A percentile compares a stretch with the other conserved stretches of the same genome.
Evolutionary conservation across 768 basidiomycete species (phyloP).

Genomic region (Rhodotorula kratochvilovae): DNA sequence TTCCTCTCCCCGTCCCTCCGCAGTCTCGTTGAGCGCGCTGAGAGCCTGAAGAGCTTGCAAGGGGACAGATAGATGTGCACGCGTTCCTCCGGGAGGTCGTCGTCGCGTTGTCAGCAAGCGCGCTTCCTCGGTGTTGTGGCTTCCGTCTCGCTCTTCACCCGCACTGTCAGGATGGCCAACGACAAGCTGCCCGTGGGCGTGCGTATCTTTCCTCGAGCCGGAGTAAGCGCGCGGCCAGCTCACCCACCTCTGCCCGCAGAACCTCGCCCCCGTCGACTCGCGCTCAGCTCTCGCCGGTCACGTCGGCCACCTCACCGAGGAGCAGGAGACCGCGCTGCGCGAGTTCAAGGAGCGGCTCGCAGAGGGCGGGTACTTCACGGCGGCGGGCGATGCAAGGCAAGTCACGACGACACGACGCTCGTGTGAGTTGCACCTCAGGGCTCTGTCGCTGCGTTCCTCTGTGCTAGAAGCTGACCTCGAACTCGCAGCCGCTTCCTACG

Average conservation of each 20-base stretch:
- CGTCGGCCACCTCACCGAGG: constrained; percentile 55
- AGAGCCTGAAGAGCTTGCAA: no score
- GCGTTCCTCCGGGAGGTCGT: no score
- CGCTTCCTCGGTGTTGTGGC: no score
- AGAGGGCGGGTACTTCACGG: constrained; percentile 56
- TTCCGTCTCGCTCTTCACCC: no score
- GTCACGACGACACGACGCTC: constrained; percentile 64
- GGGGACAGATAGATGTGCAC: no score
- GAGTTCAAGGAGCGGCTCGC: constrained; percentile 57
- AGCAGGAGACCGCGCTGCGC: constrained; percentile 55
- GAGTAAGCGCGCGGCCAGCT: no score
- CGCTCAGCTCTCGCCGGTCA: constrained; percentile 42
- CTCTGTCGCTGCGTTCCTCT: not conserved
- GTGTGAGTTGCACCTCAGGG: constrained; percentile 52
- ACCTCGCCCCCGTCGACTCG: not conserved
- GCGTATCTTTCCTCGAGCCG: no score
- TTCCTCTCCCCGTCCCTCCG: no score
- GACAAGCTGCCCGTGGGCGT: not conserved
- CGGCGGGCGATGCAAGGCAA: constrained; percentile 45
- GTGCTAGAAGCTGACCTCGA: not conserved
- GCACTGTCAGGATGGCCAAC: not conserved
- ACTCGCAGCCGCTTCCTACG: constrained; percentile 69
- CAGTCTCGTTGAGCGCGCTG: no score
- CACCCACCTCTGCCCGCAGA: not conserved
- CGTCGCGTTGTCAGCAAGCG: no score